Conservation (phyloP, 2,329 filamentous ascomycete species). For the Sclerotinia spermophila region DNA sequence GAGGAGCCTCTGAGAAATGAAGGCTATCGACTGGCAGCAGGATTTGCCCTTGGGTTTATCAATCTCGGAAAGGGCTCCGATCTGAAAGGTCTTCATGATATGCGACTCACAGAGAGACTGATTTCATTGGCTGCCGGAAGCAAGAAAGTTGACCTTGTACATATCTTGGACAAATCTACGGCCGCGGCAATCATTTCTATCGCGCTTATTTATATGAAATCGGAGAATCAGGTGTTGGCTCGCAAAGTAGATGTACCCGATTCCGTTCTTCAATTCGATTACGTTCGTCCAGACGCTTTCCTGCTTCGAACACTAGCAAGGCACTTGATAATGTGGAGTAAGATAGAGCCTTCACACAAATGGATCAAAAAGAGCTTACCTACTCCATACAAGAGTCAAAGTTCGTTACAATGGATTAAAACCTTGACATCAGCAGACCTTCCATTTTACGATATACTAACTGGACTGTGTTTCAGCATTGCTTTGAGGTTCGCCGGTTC, state of each 20-base stretch:
- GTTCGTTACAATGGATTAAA: conserved; percentile 56
- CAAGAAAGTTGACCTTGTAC: conserved; percentile 87
- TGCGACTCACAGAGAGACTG: conserved; percentile 86
- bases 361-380: conserved; percentile 80
- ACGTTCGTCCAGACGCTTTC: conserved; percentile 89
- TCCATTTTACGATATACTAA: conserved; percentile 87
- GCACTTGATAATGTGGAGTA: conserved; percentile 89
- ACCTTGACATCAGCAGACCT: conserved; percentile 76
- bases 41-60: conserved; percentile 89
- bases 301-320: conserved; percentile 84
- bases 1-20: conserved; percentile 85
- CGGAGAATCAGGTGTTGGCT: conserved; percentile 80
- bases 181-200: conserved; percentile 90
- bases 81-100: conserved; percentile 84
- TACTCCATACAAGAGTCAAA: conserved; percentile 58
- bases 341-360: conserved; percentile 65
- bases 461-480: conserved; percentile 80
- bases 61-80: conserved; percentile 90
- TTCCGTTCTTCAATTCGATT: conserved; percentile 87
- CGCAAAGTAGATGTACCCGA: conserved; percentile 91
- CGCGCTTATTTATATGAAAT: conserved; percentile 95
- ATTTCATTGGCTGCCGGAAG: conserved; percentile 81
- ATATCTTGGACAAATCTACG: conserved; percentile 87
- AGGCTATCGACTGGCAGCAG: conserved; percentile 92
- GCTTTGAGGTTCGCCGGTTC: conserved; percentile 73